Conservation (phyloP, 2,329 filamentous ascomycete genomes). For the Nemania abortiva region DNA sequence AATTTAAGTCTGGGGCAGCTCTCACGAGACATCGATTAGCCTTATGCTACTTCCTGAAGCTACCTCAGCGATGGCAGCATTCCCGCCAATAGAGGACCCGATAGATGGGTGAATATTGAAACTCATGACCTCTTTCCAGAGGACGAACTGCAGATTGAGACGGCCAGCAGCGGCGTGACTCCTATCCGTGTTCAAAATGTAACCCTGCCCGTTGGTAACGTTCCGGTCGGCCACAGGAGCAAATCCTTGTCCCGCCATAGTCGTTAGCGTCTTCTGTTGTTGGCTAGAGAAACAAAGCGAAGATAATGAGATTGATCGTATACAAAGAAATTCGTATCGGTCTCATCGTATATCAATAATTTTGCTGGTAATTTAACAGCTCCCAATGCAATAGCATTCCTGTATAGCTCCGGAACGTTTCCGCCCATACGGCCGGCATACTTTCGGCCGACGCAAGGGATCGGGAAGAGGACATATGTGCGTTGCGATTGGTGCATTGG, state of each 20-base stretch:
- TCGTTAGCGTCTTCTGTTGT: neutral
- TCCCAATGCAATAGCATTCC: neutral
- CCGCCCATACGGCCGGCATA: neutral
- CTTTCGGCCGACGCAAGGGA: neutral
- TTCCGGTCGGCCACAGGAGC: neutral
- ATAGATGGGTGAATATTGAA: neutral
- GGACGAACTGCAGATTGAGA: neutral
- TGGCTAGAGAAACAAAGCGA: neutral
- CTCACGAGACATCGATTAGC: neutral
- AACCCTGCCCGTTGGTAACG: neutral
- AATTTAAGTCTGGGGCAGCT: neutral
- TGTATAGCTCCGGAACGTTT: neutral
- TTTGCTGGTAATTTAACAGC: neutral
- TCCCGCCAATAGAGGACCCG: neutral
- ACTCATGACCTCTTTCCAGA: neutral
- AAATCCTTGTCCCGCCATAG: neutral
- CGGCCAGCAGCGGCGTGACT: neutral
- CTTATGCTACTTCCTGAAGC: neutral
- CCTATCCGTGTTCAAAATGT: neutral
- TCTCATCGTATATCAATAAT: neutral
- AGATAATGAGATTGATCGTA: neutral
- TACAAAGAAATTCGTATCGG: neutral
- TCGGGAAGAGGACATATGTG: neutral
- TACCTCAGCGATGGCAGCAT: neutral
- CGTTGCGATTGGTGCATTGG: neutral